A percentile compares a stretch with the other conserved stretches of the same genome.
Conservation (phyloP, 73 alveolate genomes). For the Tetrahymena malaccensis region DNA sequence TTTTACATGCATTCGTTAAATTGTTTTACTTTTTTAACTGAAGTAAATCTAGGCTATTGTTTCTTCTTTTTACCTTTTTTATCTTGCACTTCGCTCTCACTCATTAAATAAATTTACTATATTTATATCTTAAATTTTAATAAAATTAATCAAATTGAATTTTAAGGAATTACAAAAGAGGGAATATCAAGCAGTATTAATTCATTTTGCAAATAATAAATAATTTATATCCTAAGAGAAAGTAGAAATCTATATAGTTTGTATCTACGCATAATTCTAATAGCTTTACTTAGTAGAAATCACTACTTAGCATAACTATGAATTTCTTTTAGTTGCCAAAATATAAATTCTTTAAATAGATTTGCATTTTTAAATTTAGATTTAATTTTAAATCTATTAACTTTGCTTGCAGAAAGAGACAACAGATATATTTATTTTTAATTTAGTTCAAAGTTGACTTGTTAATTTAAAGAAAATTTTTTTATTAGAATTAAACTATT, state of each 20-base stretch:
- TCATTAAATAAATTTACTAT: neutral
- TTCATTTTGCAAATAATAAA: neutral
- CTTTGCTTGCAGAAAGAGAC: no score
- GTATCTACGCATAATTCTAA: neutral
- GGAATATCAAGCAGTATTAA: neutral
- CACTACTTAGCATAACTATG: neutral
- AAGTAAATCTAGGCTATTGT: neutral
- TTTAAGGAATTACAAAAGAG: neutral
- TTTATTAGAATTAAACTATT: no score
- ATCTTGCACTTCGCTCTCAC: neutral
- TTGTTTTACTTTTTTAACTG: neutral
- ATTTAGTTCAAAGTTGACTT: no score
- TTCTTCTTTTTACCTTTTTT: neutral
- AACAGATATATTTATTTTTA: no score
- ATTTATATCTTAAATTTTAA: neutral
- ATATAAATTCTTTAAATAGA: no score
- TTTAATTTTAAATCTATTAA: no score
- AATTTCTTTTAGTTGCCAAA: no score
- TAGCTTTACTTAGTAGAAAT: neutral
- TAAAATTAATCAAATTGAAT: neutral
- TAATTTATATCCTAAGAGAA: neutral
- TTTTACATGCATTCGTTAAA: neutral
- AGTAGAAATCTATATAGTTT: neutral
- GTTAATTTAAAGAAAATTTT: no score
- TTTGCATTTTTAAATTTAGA: no score